These are phyloP conservation scores for Coniochaeta pulveracea DNA, from an alignment of 2,329 filamentous ascomycete species.

Conservation along the genomic window DNA sequence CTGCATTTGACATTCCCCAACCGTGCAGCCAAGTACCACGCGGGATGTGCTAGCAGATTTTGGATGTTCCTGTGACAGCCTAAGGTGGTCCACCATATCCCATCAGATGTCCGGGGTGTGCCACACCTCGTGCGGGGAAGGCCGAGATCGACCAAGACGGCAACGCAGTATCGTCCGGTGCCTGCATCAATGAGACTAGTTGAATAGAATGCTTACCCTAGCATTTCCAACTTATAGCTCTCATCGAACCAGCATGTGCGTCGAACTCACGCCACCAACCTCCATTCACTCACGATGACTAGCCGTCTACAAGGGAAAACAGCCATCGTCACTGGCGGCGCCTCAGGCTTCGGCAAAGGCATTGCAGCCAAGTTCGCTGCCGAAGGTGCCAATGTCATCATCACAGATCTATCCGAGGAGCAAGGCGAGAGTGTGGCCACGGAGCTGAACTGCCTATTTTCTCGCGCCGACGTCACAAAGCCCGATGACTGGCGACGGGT, in stretches of 20 bases:
- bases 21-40: background rate
- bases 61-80: background rate
- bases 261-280: background rate
- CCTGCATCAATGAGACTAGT: no score
- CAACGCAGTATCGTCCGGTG: background rate
- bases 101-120: background rate
- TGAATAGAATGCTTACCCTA: background rate
- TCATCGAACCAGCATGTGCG: background rate
- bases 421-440: constrained; percentile 30
- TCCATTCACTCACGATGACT: constrained; percentile 6
- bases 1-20: background rate
- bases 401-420: constrained; percentile 36
- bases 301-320: constrained; percentile 38
- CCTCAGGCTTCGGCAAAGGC: constrained; percentile 43
- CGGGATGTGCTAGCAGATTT: background rate
- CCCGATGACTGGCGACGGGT: constrained; percentile 40
- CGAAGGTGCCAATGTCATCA: constrained; percentile 12
- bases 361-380: constrained; percentile 28
- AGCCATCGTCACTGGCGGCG: constrained; percentile 43
- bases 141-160: background rate
- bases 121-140: background rate
- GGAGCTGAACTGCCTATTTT: constrained; percentile 30
- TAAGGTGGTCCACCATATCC: background rate
- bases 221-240: background rate
- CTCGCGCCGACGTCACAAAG: constrained; percentile 37